phyloP scores from a whole-genome alignment of 495 filamentous ascomycete species.

The Opeltia flavorubescens region DNA sequence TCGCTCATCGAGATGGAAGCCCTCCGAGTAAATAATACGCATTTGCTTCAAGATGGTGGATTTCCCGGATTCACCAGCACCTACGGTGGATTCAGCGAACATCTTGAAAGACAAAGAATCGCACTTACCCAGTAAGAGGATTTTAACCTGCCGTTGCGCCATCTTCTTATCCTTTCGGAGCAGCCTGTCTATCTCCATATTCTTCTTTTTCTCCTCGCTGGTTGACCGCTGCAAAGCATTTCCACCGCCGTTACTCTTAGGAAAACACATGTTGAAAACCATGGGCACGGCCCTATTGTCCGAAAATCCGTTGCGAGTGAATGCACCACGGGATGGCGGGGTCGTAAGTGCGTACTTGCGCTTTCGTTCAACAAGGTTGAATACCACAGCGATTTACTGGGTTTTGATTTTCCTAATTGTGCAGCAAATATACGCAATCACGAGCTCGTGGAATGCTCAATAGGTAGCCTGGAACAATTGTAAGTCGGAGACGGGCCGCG shows the following conservation, averaged over 20 bases:
- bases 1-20: constrained; percentile 82
- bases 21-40: constrained; percentile 91
- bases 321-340: no score
- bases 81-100: constrained; percentile 28
- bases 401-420: no score
- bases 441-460: no score
- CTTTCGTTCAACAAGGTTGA: no score
- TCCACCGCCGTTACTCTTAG: constrained; percentile 11
- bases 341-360: no score
- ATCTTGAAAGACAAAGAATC: background rate
- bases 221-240: constrained; percentile 15
- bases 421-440: no score
- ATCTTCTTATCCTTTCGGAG: constrained; percentile 73
- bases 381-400: no score
- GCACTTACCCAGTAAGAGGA: constrained; percentile 61
- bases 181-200: constrained; percentile 58
- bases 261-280: constrained; percentile 20
- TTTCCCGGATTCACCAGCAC: constrained; percentile 94
- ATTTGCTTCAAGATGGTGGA: constrained; percentile 99
- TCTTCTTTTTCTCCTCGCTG: constrained; percentile 20
- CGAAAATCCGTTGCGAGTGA: no score
- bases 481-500: background rate
- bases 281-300: no score
- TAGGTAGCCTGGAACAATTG: background rate
- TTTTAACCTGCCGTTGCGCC: constrained; percentile 67